These are phyloP conservation scores for Mycena floridula DNA, from an alignment of 768 basidiomycete genomes.

Conservation along the genomic window DNA sequence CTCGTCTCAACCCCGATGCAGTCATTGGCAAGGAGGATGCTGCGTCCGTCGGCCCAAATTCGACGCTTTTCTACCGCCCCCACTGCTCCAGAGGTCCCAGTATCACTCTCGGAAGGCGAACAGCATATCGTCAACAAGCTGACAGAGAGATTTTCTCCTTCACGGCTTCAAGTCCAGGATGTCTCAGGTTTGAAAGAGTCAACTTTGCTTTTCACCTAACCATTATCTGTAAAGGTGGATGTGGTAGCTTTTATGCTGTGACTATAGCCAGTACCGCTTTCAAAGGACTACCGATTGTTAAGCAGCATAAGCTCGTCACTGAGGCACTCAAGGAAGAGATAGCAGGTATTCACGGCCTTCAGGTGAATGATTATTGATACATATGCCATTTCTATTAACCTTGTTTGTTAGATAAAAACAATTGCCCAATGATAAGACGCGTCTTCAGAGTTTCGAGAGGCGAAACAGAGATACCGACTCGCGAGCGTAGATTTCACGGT, in stretches of 20 bases:
- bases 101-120: conserved; percentile 53
- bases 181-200: conserved; percentile 67
- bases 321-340: conserved; percentile 85
- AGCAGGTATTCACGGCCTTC: conserved; percentile 86
- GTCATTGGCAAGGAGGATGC: too few relatives aligned
- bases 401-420: conserved; percentile 43
- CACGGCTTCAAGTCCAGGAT: conserved; percentile 82
- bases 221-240: conserved; percentile 60
- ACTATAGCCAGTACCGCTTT: conserved; percentile 80
- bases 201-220: background rate
- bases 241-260: conserved; percentile 96
- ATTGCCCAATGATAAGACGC: conserved; percentile 16
- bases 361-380: too few relatives aligned
- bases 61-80: conserved; percentile 1
- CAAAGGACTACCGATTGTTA: conserved; percentile 79
- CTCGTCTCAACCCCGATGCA: too few relatives aligned
- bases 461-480: conserved; percentile 63
- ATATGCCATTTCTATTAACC: too few relatives aligned
- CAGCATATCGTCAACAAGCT: conserved; percentile 67
- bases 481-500: conserved; percentile 47
- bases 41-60: conserved; percentile 12
- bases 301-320: conserved; percentile 91
- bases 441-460: conserved; percentile 27
- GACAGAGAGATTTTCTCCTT: conserved; percentile 67
- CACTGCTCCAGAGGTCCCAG: conserved; percentile 1